Conservation (phyloP, 352 stramenopile genomes). For the Pythium periplocum region DNA sequence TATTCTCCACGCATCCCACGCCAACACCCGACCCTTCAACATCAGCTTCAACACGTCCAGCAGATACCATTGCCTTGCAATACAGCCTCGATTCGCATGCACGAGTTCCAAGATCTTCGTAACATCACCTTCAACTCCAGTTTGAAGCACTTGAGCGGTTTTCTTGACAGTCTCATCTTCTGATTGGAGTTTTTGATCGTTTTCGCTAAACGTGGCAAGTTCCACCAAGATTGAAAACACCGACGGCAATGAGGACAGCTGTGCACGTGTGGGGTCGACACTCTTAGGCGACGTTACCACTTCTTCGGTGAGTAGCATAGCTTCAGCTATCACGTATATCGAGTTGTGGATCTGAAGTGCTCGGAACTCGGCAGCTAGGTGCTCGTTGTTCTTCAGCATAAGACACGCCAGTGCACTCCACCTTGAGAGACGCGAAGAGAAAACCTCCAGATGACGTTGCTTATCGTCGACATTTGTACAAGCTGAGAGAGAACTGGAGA, state of each 20-base stretch:
- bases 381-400: conserved; percentile 48
- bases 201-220: conserved; percentile 9
- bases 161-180: too few relatives aligned
- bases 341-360: conserved; percentile 47
- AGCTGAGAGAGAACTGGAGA: conserved; percentile 32
- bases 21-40: conserved; percentile 28
- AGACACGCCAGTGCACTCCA: conserved; percentile 35
- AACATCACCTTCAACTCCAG: conserved; percentile 56
- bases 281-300: neutral
- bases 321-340: conserved; percentile 49
- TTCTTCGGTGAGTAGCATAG: conserved; percentile 19
- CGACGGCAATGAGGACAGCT: conserved; percentile 8
- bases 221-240: conserved; percentile 42
- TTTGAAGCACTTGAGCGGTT: conserved; percentile 20
- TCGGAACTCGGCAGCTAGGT: conserved; percentile 45
- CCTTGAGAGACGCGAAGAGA: conserved; percentile 33
- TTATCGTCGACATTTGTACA: conserved; percentile 7
- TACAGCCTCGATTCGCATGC: conserved; percentile 27
- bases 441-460: conserved; percentile 14
- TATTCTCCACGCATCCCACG: conserved; percentile 36
- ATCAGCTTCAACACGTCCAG: conserved; percentile 41
- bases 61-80: conserved; percentile 32
- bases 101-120: conserved; percentile 45
- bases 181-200: too few relatives aligned
- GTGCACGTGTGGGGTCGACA: too few relatives aligned